Evolutionary conservation across 495 filamentous ascomycete species (phyloP).

Genomic region (Delitschia confertaspora): DNA sequence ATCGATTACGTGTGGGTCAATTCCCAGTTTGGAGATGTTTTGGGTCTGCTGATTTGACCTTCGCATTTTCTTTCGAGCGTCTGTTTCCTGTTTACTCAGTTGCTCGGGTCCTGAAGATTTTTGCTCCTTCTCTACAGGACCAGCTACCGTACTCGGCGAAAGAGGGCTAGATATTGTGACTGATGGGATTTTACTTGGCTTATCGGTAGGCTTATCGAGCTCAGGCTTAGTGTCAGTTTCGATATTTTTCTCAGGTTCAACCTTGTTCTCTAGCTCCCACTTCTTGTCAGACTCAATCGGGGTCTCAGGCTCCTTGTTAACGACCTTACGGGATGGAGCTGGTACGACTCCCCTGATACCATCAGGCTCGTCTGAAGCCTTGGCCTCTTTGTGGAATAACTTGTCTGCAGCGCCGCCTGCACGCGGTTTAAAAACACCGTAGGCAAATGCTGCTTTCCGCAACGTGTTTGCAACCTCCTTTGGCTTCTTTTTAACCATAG

Average conservation of each 20-base stretch:
- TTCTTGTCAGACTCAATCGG: slow-evolving; percentile 24
- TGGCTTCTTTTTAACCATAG: slow-evolving; percentile 79
- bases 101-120: slow-evolving; percentile 32
- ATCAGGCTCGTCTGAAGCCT: slow-evolving; percentile 54
- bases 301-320: slow-evolving; percentile 12
- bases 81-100: slow-evolving; percentile 34
- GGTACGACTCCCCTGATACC: slow-evolving; percentile 82
- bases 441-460: slow-evolving; percentile 75
- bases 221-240: slow-evolving; percentile 24
- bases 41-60: slow-evolving; percentile 66
- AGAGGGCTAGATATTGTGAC: slow-evolving; percentile 31
- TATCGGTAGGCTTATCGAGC: too few relatives aligned
- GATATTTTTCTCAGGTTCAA: slow-evolving; percentile 13
- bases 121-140: slow-evolving; percentile 20
- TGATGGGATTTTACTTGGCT: too few relatives aligned
- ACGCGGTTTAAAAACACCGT: slow-evolving; percentile 74
- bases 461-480: slow-evolving; percentile 56
- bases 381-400: slow-evolving; percentile 49
- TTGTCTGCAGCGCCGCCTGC: slow-evolving; percentile 73
- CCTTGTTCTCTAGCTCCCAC: slow-evolving; percentile 1
- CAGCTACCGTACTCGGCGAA: slow-evolving; percentile 8
- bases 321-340: slow-evolving; percentile 46
- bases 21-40: slow-evolving; percentile 66
- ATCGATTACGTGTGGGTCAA: slow-evolving; percentile 61
- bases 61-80: slow-evolving; percentile 48